A percentile compares a stretch with the other conserved stretches of the same genome.
Conservation (phyloP, 2,329 filamentous ascomycete genomes). For the Xylariaceae sp. region DNA sequence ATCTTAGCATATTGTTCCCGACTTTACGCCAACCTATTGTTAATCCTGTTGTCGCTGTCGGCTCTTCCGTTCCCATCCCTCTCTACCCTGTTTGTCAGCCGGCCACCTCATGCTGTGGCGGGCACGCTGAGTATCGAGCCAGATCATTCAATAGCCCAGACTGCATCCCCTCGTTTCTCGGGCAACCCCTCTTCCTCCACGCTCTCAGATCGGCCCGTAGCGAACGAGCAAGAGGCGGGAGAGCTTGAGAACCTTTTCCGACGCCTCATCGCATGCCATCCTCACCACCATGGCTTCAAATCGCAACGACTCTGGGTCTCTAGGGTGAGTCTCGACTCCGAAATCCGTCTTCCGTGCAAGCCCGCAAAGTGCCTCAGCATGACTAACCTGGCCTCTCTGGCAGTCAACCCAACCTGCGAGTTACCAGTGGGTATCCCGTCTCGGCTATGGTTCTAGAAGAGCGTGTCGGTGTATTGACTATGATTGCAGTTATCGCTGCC, state of each 20-base stretch:
- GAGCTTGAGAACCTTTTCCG: conserved; percentile 13
- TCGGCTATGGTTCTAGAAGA: background rate
- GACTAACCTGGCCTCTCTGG: conserved; percentile 30
- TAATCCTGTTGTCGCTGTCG: background rate
- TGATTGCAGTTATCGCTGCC: conserved; percentile 79
- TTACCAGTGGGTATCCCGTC: conserved; percentile 67
- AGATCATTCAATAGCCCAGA: conserved; percentile 5
- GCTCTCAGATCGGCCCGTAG: conserved; percentile 7
- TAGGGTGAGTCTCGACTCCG: conserved; percentile 48
- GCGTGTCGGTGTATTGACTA: conserved; percentile 10
- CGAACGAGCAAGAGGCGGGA: conserved; percentile 14
- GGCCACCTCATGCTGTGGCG: conserved; percentile 14
- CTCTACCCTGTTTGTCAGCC: background rate
- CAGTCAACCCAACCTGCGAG: conserved; percentile 80
- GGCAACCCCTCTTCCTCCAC: conserved; percentile 15
- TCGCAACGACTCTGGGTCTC: conserved; percentile 56
- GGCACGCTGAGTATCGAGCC: conserved; percentile 6
- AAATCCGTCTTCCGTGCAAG: conserved; percentile 8
- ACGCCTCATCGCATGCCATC: conserved; percentile 17
- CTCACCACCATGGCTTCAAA: conserved; percentile 38
- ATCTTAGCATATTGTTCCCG: background rate
- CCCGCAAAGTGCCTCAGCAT: conserved; percentile 12
- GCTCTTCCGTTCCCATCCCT: background rate
- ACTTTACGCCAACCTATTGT: background rate
- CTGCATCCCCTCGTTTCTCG: conserved; percentile 9